A percentile compares a stretch with the other conserved stretches of the same genome.
Conservation (phyloP, 805 yeast species). For the Kluyveromyces lactis region DNA sequence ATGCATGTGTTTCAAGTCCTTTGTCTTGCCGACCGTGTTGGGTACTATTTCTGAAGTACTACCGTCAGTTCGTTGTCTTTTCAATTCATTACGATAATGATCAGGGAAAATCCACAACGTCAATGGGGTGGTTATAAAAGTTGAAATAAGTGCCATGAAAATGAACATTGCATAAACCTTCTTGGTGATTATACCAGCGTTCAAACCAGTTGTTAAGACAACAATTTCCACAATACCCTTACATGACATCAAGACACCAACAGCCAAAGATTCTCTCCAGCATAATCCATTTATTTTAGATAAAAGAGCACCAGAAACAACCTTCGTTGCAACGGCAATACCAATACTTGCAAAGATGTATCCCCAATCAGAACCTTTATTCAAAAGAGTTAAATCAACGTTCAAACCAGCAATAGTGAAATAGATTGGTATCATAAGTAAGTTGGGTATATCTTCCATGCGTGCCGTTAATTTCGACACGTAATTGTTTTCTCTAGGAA, state of each 20-base stretch:
- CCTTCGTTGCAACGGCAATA: slow-evolving; percentile 61
- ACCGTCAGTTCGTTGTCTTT: slow-evolving; percentile 21
- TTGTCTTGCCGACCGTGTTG: slow-evolving; percentile 7
- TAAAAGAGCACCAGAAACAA: slow-evolving; percentile 57
- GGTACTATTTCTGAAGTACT: slow-evolving; percentile 23
- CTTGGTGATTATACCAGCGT: slow-evolving; percentile 56
- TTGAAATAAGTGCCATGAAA: slow-evolving; percentile 72
- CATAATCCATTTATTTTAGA: slow-evolving; percentile 53
- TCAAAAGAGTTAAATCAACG: slow-evolving; percentile 56
- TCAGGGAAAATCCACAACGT: slow-evolving; percentile 56
- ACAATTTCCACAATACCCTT: slow-evolving; percentile 84
- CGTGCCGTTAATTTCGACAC: slow-evolving; percentile 63
- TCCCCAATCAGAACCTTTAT: slow-evolving; percentile 69
- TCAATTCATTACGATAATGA: slow-evolving; percentile 45
- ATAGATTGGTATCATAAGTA: slow-evolving; percentile 65
- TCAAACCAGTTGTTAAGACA: slow-evolving; percentile 64
- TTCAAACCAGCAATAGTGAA: slow-evolving; percentile 74
- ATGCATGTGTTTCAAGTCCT: slow-evolving; percentile 2
- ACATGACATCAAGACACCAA: slow-evolving; percentile 79
- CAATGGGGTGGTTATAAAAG: slow-evolving; percentile 74
- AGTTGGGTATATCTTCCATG: slow-evolving; percentile 69
- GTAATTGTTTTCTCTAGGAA: slow-evolving; percentile 70
- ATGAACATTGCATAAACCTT: slow-evolving; percentile 73
- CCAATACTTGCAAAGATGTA: slow-evolving; percentile 59
- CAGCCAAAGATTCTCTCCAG: slow-evolving; percentile 69